Percentiles rank a stretch among this genome's conserved stretches.
These are phyloP conservation scores for Metschnikowia lachancei DNA, from an alignment of 805 yeast species.

Conservation along the genomic window DNA sequence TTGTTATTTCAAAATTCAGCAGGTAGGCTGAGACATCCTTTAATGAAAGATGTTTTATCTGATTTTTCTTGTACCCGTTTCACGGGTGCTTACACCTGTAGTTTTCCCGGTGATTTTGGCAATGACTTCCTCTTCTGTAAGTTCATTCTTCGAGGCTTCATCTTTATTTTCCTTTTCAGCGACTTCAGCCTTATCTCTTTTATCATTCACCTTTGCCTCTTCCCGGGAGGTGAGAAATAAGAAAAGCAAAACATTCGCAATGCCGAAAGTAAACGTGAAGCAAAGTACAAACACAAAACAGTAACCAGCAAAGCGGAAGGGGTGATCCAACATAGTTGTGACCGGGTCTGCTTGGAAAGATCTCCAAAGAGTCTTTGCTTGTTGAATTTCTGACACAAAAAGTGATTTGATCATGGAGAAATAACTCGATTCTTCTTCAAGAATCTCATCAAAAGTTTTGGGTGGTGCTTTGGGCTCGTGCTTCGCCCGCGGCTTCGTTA, in stretches of 20 bases:
- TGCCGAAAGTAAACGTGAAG: conserved; percentile 44
- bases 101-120: conserved; percentile 11
- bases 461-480: conserved; percentile 47
- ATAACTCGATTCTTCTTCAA: conserved; percentile 18
- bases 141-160: background rate
- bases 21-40: too few relatives aligned
- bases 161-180: background rate
- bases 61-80: conserved; percentile 5
- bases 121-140: conserved; percentile 15
- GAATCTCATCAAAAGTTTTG: conserved; percentile 35
- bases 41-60: background rate
- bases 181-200: background rate
- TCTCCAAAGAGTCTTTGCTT: conserved; percentile 32
- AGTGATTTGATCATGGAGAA: conserved; percentile 1
- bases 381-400: conserved; percentile 18
- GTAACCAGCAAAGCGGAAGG: conserved; percentile 50
- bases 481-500: conserved; percentile 40
- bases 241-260: conserved; percentile 37
- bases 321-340: conserved; percentile 42
- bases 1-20: too few relatives aligned
- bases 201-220: conserved; percentile 4
- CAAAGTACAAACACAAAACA: conserved; percentile 40
- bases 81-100: conserved; percentile 4
- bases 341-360: conserved; percentile 47
- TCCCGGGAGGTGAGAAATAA: conserved; percentile 15